phyloP scores from a whole-genome alignment of 257 asterid species.

The Scutellaria barbata region DNA sequence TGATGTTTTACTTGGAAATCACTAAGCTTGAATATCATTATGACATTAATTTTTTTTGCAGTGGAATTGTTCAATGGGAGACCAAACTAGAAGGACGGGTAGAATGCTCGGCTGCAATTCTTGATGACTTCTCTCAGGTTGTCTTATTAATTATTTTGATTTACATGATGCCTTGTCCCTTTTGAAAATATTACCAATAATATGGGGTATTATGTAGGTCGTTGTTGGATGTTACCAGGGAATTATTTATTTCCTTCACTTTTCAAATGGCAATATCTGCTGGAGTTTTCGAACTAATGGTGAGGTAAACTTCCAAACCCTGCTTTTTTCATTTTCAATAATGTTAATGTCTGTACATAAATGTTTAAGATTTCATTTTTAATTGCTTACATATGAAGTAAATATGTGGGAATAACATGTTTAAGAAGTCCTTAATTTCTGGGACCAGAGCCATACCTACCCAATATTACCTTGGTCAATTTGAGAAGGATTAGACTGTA shows the following conservation, averaged over 20 bases:
- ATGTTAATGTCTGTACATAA: neutral
- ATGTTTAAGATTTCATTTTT: neutral
- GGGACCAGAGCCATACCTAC: neutral
- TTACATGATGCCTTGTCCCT: conserved; percentile 9
- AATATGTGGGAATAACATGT: neutral
- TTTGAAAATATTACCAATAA: conserved; percentile 12
- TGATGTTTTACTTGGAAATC: conserved; percentile 6
- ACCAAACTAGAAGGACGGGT: conserved; percentile 74
- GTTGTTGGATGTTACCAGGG: conserved; percentile 93
- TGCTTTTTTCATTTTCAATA: neutral
- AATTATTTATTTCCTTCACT: conserved; percentile 69
- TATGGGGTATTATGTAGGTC: conserved; percentile 54
- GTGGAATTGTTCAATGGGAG: conserved; percentile 84
- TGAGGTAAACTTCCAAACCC: conserved; percentile 56
- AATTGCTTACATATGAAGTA: neutral
- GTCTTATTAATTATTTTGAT: conserved; percentile 27
- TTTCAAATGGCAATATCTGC: conserved; percentile 67
- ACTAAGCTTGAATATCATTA: conserved; percentile 17
- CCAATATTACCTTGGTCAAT: neutral
- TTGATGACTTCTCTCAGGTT: conserved; percentile 86
- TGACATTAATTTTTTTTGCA: conserved; percentile 31
- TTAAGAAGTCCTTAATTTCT: neutral
- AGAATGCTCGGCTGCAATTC: conserved; percentile 88
- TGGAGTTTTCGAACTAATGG: conserved; percentile 82
- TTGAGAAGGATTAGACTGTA: neutral